Evolutionary conservation across 2,329 filamentous ascomycete genomes (phyloP), one percentile per base, ranked within the genome.

Genomic region (Pyrenochaeta sp.): DNA sequence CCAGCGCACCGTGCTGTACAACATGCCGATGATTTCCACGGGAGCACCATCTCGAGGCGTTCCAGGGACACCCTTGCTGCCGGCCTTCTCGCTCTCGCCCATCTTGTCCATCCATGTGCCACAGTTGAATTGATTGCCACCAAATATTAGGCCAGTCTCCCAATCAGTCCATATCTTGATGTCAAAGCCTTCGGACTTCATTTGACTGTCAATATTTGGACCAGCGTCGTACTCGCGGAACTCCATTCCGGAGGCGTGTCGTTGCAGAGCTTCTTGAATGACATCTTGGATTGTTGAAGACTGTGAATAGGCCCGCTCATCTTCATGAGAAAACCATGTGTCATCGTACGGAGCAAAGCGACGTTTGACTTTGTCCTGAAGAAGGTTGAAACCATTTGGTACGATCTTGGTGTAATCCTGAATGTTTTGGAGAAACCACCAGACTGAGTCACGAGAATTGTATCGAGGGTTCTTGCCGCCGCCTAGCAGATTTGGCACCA

Each of bases 91-190:
- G 51, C 91, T 96, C 72, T 99, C 94, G n/a, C 94, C 94, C 94
- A 99, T 99, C 81, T 99, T 99, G 79, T 99, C 94, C 91, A 96
- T 96, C 94, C 94, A 99, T 1, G 94, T 99, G 38, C 94, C 94
- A 61, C 95, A 99, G 72, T 99, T 99, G 73, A 77, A 81, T 66
- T 96, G 92, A 64, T 90, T 97, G 22, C 95, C 94, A 42, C 95
- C 94, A 63, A 95, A 96, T 44, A 99, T 86, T 52, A 99, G 82
- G 15, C 94, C 95, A 4, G 85, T 94, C 21, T 82, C 77, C 93
- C 93, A 97, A 68, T 99, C 93, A 8, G 96, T 89, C 47, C 88
- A 83, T 58, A 97, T 87, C 47, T 94, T 86, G 54, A 96, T 90
- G 64, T 96, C 85, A 77, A 99, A 99, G 0, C 94, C 94, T 62